Conservation (phyloP, 2,329 filamentous ascomycete genomes). For the Talaromyces albobiverticillius region DNA sequence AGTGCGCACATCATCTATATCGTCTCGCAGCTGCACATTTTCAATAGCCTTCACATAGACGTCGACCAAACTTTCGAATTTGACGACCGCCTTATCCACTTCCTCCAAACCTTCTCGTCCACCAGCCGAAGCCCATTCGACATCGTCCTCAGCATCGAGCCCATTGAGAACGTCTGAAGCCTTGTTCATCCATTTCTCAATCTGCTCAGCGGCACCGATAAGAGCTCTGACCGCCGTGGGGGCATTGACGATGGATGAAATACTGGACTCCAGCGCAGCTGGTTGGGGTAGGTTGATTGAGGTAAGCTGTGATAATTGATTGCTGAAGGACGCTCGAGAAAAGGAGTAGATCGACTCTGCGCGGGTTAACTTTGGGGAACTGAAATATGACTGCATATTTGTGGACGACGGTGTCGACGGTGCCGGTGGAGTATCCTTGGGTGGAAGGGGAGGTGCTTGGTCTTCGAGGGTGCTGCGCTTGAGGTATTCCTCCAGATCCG, state of each 20-base stretch:
- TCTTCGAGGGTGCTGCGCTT: conserved; percentile 35
- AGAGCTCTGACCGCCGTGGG: conserved; percentile 79
- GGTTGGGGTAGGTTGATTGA: conserved; percentile 86
- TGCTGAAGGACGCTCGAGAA: conserved; percentile 86
- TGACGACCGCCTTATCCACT: conserved; percentile 67
- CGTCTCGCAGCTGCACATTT: conserved; percentile 73
- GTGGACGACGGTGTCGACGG: conserved; percentile 29
- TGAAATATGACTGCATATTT: conserved; percentile 38
- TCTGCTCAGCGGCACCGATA: conserved; percentile 85
- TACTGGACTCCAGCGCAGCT: conserved; percentile 74
- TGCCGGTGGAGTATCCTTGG: conserved; percentile 32
- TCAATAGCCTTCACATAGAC: conserved; percentile 95
- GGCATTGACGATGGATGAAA: conserved; percentile 80
- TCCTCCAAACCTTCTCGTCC: conserved; percentile 58
- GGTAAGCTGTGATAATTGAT: conserved; percentile 87
- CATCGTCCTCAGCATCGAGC: conserved; percentile 91
- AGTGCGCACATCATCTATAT: conserved; percentile 69
- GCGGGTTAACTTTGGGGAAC: conserved; percentile 52
- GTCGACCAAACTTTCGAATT: conserved; percentile 85
- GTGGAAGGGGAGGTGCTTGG: conserved; percentile 29
- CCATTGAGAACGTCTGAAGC: conserved; percentile 85
- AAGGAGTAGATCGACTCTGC: conserved; percentile 91
- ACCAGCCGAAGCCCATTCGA: conserved; percentile 91
- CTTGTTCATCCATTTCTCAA: conserved; percentile 89
- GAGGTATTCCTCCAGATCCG: conserved; percentile 43